Percentiles rank a stretch among this genome's conserved stretches.
Evolutionary conservation across 352 stramenopile genomes (phyloP).

Genomic region (Globisporangium middletonii): DNA sequence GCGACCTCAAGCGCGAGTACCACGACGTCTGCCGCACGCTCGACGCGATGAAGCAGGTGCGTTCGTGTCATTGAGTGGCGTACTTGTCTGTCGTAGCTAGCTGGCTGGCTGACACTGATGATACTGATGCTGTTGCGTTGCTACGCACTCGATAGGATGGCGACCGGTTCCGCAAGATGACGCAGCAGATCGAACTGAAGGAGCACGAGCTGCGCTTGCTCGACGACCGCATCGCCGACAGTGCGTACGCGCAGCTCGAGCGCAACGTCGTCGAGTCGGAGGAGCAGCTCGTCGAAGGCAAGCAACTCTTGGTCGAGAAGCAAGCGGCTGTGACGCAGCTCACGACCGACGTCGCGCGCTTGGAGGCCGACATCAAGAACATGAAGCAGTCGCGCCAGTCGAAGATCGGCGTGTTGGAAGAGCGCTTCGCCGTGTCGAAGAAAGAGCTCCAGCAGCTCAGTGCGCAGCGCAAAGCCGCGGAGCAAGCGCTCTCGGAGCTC

Average conservation of each 20-base stretch:
- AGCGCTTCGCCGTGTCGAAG: conserved; percentile 67
- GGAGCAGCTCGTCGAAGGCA: conserved; percentile 68
- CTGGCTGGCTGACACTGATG: background rate
- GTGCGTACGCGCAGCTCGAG: conserved; percentile 73
- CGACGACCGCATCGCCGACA: conserved; percentile 75
- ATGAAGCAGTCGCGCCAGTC: conserved; percentile 77
- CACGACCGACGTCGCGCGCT: conserved; percentile 55
- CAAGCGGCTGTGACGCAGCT: conserved; percentile 74
- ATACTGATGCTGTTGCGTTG: conserved; percentile 1
- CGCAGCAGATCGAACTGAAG: conserved; percentile 79
- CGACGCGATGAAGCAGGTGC: conserved; percentile 66
- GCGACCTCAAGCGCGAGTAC: conserved; percentile 63
- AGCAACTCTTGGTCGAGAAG: conserved; percentile 49
- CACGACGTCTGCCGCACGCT: conserved; percentile 50
- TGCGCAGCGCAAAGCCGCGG: conserved; percentile 43
- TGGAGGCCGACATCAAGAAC: conserved; percentile 79
- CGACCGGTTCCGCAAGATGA: conserved; percentile 63
- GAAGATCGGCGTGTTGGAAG: conserved; percentile 75
- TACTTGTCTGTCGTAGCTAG: no score
- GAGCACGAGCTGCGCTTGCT: conserved; percentile 74
- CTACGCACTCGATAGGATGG: conserved; percentile 34
- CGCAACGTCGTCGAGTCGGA: conserved; percentile 58
- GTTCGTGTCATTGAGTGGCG: background rate
- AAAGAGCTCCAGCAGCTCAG: conserved; percentile 66
- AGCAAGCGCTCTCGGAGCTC: conserved; percentile 71